phyloP scores from a whole-genome alignment of 306 rosid species.

The Malus asiatica region DNA sequence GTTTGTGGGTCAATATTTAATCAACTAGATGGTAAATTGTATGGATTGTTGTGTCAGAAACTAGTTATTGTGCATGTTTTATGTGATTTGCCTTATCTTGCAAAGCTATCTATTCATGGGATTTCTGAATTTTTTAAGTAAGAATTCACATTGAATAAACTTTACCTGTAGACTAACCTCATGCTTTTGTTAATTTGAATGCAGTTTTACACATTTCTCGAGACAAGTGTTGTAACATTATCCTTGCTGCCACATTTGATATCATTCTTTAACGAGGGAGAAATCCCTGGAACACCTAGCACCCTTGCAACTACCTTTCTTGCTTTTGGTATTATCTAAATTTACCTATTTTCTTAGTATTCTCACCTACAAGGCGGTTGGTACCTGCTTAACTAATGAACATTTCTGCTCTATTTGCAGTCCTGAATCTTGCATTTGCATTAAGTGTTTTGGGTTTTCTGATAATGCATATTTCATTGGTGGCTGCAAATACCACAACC shows the following conservation, averaged over 20 bases:
- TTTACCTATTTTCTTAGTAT: background rate
- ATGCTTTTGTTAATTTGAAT: constrained; percentile 14
- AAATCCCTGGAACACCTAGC: constrained; percentile 93
- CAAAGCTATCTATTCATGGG: background rate
- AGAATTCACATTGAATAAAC: background rate
- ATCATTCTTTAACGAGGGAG: constrained; percentile 87
- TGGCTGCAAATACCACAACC: constrained; percentile 83
- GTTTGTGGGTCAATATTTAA: background rate
- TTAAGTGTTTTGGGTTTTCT: constrained; percentile 92
- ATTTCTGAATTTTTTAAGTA: background rate
- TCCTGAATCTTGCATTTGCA: constrained; percentile 89
- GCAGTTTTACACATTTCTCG: constrained; percentile 98
- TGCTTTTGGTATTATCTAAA: constrained; percentile 67
- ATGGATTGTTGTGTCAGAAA: background rate
- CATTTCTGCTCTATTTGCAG: constrained; percentile 33
- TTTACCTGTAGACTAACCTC: constrained; percentile 1
- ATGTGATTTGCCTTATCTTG: background rate
- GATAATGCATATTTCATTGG: constrained; percentile 89
- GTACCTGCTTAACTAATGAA: constrained; percentile 20
- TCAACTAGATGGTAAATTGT: background rate
- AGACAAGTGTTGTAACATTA: constrained; percentile 83
- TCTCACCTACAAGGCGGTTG: constrained; percentile 3
- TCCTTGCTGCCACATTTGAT: constrained; percentile 80
- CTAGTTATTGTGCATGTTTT: background rate
- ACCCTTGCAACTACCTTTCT: constrained; percentile 97